phyloP scores from a whole-genome alignment of 441 rosid species.

The Adansonia grandidieri region DNA sequence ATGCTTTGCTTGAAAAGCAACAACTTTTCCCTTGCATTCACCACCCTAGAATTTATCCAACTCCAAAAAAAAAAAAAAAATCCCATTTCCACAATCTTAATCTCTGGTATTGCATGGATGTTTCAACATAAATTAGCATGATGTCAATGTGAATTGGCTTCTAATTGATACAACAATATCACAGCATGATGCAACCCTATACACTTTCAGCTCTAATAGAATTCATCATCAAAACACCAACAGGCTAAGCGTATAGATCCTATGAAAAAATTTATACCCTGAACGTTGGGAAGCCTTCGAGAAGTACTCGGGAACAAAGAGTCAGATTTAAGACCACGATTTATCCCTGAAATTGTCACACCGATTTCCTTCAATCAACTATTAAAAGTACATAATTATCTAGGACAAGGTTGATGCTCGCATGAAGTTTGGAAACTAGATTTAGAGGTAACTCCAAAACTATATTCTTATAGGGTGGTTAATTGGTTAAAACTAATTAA shows the following conservation, averaged over 20 bases:
- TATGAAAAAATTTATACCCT: background rate
- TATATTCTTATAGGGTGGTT: no score
- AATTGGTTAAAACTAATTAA: background rate
- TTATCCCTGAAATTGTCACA: background rate
- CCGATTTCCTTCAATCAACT: slow-evolving; percentile 13
- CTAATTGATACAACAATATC: slow-evolving; percentile 18
- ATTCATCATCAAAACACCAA: background rate
- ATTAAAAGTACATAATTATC: background rate
- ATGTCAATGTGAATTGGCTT: background rate
- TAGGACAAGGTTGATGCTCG: background rate
- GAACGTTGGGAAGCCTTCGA: background rate
- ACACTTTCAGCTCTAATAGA: background rate
- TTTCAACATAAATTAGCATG: background rate
- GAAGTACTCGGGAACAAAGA: background rate
- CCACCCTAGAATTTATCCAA: background rate
- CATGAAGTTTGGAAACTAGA: no score
- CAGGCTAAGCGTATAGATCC: no score
- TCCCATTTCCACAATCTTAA: background rate
- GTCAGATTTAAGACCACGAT: background rate
- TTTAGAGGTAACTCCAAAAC: no score
- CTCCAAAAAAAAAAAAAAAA: background rate
- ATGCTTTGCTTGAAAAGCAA: slow-evolving; percentile 1
- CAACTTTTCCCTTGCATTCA: background rate
- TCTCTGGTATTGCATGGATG: background rate
- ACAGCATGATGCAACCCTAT: background rate